Percentiles rank a stretch among this genome's conserved stretches.
phyloP scores from a whole-genome alignment of 805 yeast species.

The Ogataea naganishii region DNA sequence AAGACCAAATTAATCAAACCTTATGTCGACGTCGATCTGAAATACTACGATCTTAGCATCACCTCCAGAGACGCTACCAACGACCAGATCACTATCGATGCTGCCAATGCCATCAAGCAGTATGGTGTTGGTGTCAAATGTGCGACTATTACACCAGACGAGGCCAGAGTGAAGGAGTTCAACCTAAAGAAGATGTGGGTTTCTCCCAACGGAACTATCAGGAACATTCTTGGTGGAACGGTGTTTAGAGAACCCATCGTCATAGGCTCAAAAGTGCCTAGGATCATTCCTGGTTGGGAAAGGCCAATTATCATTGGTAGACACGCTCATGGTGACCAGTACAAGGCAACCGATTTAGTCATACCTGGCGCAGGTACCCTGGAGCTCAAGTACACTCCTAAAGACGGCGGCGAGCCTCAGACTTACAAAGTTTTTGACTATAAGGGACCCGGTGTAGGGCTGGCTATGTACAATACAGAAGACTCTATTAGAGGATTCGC shows the following conservation, averaged over 20 bases:
- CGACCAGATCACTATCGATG: constrained; percentile 68
- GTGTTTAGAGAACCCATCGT: constrained; percentile 82
- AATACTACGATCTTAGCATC: constrained; percentile 68
- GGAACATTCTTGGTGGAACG: constrained; percentile 76
- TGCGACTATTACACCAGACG: constrained; percentile 84
- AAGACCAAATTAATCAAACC: constrained; percentile 61
- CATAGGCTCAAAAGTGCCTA: constrained; percentile 61
- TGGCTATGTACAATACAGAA: constrained; percentile 80
- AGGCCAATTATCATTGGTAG: constrained; percentile 79
- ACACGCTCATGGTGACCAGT: constrained; percentile 82
- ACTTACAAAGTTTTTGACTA: constrained; percentile 51
- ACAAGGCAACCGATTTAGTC: constrained; percentile 69
- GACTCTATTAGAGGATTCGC: constrained; percentile 73
- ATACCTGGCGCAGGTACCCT: constrained; percentile 60
- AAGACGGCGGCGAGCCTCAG: constrained; percentile 41
- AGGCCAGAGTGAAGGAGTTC: constrained; percentile 69
- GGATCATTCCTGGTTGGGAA: constrained; percentile 74
- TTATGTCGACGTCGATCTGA: constrained; percentile 62
- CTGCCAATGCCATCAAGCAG: constrained; percentile 66
- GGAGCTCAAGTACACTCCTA: constrained; percentile 58
- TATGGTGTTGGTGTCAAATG: constrained; percentile 79
- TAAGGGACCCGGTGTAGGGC: constrained; percentile 62
- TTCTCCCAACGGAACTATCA: constrained; percentile 78
- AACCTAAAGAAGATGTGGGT: constrained; percentile 73
- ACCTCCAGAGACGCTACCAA: constrained; percentile 60